Evolutionary conservation across 495 filamentous ascomycete species (phyloP).

Genomic region (Letharia columbiana): DNA sequence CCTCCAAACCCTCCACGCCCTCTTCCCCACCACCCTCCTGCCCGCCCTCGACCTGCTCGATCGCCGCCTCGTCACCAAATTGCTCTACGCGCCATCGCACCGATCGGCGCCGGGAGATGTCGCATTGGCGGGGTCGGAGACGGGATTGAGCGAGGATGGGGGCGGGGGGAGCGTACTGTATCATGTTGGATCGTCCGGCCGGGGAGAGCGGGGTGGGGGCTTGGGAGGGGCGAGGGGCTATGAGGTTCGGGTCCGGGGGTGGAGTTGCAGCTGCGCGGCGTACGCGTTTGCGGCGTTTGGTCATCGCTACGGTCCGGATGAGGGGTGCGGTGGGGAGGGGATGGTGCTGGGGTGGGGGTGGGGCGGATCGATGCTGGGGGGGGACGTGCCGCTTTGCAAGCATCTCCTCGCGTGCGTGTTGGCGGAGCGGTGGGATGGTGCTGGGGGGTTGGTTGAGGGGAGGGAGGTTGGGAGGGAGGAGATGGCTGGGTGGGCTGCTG

Average conservation of each 20-base stretch:
- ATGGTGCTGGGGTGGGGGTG: conserved; percentile 30
- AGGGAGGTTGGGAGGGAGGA: conserved; percentile 51
- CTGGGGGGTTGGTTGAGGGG: conserved; percentile 47
- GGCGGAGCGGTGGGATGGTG: conserved; percentile 55
- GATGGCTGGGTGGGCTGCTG: conserved; percentile 69
- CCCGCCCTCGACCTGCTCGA: conserved; percentile 80
- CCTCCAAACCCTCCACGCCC: conserved; percentile 45
- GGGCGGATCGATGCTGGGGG: conserved; percentile 41
- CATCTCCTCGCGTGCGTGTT: conserved; percentile 80
- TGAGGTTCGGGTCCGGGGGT: conserved; percentile 63
- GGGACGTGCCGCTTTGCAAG: conserved; percentile 64
- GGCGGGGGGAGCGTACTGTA: conserved; percentile 26
- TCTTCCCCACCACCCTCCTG: conserved; percentile 50
- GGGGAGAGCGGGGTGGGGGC: conserved; percentile 17
- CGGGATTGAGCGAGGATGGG: too few species aligned
- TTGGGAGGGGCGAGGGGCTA: conserved; percentile 39
- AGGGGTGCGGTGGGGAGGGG: background rate
- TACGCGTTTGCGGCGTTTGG: conserved; percentile 67
- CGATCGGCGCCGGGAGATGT: background rate
- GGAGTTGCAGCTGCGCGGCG: conserved; percentile 82
- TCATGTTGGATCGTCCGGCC: conserved; percentile 32
- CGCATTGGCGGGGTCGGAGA: too few species aligned
- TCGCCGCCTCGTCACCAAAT: conserved; percentile 51
- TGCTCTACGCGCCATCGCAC: conserved; percentile 13
- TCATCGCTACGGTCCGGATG: too few species aligned